phyloP scores from a whole-genome alignment of 345 rosid genomes.

The Pugionium dolabratum region DNA sequence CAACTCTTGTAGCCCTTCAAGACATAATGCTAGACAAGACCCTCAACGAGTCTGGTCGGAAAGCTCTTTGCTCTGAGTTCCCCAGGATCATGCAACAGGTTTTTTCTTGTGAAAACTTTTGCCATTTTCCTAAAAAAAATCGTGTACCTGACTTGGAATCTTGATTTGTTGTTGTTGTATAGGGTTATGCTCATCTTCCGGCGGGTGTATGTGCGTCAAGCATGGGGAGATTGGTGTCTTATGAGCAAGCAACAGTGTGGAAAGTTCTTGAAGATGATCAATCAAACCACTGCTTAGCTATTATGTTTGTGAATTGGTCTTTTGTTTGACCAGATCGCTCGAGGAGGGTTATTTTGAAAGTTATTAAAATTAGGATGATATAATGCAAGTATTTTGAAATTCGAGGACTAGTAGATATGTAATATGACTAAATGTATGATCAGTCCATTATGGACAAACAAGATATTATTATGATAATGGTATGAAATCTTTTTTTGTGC shows the following conservation, averaged over 20 bases:
- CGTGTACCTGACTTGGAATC: neutral
- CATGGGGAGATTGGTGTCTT: slow-evolving; percentile 85
- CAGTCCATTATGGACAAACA: slow-evolving; percentile 20
- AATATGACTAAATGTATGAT: neutral
- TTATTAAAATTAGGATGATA: no score
- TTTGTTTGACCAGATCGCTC: slow-evolving; percentile 51
- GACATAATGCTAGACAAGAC: slow-evolving; percentile 92
- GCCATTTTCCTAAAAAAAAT: neutral
- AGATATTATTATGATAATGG: slow-evolving; percentile 23
- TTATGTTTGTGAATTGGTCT: slow-evolving; percentile 89
- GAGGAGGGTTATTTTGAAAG: no score
- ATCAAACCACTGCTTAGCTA: slow-evolving; percentile 70
- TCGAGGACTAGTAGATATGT: no score
- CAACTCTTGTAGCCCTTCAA: slow-evolving; percentile 88
- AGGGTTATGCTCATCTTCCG: slow-evolving; percentile 78
- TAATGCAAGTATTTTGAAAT: no score
- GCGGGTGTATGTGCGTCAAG: slow-evolving; percentile 82
- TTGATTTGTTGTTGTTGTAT: neutral
- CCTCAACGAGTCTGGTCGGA: slow-evolving; percentile 74
- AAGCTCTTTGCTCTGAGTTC: slow-evolving; percentile 77
- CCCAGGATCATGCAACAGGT: slow-evolving; percentile 95
- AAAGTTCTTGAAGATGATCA: slow-evolving; percentile 80
- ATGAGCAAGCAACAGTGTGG: slow-evolving; percentile 83
- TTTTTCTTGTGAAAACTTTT: neutral
- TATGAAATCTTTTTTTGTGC: slow-evolving; percentile 16